A percentile compares a stretch with the other conserved stretches of the same genome.
Evolutionary conservation across 1,139 yeast species (phyloP).

Genomic region (Maudiozyma humilis): DNA sequence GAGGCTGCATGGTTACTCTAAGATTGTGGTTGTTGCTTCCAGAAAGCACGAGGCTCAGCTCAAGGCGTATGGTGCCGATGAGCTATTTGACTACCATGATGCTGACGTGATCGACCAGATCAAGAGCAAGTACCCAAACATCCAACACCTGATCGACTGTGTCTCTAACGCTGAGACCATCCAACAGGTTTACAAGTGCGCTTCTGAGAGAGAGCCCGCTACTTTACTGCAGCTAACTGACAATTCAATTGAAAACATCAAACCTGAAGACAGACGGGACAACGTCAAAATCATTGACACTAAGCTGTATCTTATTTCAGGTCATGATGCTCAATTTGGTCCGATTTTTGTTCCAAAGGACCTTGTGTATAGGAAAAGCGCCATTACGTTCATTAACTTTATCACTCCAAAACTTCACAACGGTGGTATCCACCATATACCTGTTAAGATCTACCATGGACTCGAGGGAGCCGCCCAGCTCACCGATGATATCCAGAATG

Average conservation of each 20-base stretch:
- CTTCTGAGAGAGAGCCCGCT: conserved; percentile 34
- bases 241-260: conserved; percentile 18
- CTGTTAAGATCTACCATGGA: conserved; percentile 25
- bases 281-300: conserved; percentile 23
- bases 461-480: conserved; percentile 21
- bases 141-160: conserved; percentile 39
- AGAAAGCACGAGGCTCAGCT: conserved; percentile 34
- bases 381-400: conserved; percentile 19
- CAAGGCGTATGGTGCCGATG: conserved; percentile 46
- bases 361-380: conserved; percentile 18
- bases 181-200: conserved; percentile 38
- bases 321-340: conserved; percentile 26
- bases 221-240: conserved; percentile 19
- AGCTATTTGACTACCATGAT: conserved; percentile 52
- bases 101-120: conserved; percentile 46
- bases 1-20: conserved; percentile 33
- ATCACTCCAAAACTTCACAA: conserved; percentile 18
- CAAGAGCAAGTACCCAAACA: conserved; percentile 37
- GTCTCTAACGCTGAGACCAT: conserved; percentile 39
- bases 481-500: conserved; percentile 22
- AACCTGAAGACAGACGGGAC: conserved; percentile 22
- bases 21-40: conserved; percentile 44
- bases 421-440: conserved; percentile 27
- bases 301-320: conserved; percentile 20
- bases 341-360: conserved; percentile 20